These are phyloP conservation scores for Inga leiocalycina DNA, from an alignment of 306 rosid species.

Conservation along the genomic window DNA sequence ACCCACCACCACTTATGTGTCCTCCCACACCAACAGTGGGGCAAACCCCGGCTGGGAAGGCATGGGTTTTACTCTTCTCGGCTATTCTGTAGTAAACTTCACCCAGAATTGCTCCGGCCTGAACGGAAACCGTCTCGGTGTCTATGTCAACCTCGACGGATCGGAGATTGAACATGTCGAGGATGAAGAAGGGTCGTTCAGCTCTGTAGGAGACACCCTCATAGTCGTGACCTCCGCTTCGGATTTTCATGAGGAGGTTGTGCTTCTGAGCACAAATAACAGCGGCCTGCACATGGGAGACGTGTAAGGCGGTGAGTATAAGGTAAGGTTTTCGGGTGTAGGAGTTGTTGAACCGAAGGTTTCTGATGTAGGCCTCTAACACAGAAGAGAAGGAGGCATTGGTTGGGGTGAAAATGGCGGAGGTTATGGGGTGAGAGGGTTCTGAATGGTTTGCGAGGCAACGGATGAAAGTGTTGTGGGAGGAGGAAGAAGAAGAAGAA, in stretches of 20 bases:
- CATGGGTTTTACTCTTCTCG: slow-evolving; percentile 45
- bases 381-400: slow-evolving; percentile 51
- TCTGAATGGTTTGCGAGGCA: slow-evolving; percentile 43
- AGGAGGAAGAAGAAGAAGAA: neutral
- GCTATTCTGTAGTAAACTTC: slow-evolving; percentile 55
- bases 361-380: slow-evolving; percentile 54
- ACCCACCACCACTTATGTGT: slow-evolving; percentile 58
- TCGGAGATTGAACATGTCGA: slow-evolving; percentile 64
- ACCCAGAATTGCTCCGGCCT: slow-evolving; percentile 60
- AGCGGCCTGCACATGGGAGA: slow-evolving; percentile 50
- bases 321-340: slow-evolving; percentile 53
- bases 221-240: slow-evolving; percentile 68
- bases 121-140: slow-evolving; percentile 43
- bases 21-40: slow-evolving; percentile 64
- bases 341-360: slow-evolving; percentile 65
- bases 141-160: slow-evolving; percentile 41
- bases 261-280: slow-evolving; percentile 47
- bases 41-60: slow-evolving; percentile 61
- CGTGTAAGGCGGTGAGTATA: slow-evolving; percentile 50
- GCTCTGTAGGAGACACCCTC: slow-evolving; percentile 58
- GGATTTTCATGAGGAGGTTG: slow-evolving; percentile 49
- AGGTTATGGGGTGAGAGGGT: slow-evolving; percentile 41
- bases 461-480: slow-evolving; percentile 31
- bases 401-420: slow-evolving; percentile 43
- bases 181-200: slow-evolving; percentile 47